Evolutionary conservation across 2,329 filamentous ascomycete species (phyloP).

Genomic region (Colletotrichum acutatum): DNA sequence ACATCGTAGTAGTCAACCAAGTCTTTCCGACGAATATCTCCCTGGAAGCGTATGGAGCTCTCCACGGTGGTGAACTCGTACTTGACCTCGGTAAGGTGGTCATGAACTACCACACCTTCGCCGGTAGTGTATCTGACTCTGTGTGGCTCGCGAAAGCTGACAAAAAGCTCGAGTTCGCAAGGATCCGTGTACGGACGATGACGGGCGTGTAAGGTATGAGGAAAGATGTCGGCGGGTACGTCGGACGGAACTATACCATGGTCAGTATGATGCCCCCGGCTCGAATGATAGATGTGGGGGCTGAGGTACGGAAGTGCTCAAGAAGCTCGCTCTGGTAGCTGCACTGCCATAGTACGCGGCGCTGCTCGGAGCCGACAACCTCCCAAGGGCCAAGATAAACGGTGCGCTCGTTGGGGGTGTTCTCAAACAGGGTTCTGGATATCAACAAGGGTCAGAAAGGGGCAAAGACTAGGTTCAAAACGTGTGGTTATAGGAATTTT

Average conservation of each 20-base stretch:
- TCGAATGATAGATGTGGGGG: not conserved
- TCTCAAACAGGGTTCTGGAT: conserved; percentile 60
- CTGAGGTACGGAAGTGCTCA: conserved; percentile 60
- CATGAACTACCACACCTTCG: conserved; percentile 58
- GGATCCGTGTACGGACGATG: conserved; percentile 63
- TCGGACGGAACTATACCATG: conserved; percentile 55
- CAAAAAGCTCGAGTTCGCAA: conserved; percentile 59
- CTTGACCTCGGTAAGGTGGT: conserved; percentile 58
- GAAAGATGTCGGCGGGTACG: conserved; percentile 55
- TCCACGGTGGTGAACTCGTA: conserved; percentile 64
- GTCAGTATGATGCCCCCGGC: conserved; percentile 4
- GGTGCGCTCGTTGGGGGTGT: conserved; percentile 59
- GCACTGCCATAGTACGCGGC: conserved; percentile 63
- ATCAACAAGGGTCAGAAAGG: conserved; percentile 28
- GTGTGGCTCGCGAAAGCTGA: conserved; percentile 60
- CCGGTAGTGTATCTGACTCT: conserved; percentile 59
- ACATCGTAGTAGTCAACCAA: conserved; percentile 63
- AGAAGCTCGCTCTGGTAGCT: conserved; percentile 63
- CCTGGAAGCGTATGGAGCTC: conserved; percentile 59
- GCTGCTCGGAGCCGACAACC: conserved; percentile 57
- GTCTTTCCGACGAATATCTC: conserved; percentile 59
- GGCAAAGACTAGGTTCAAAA: not conserved
- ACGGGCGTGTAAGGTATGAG: conserved; percentile 61
- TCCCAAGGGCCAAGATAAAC: conserved; percentile 66
- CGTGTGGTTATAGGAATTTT: conserved; percentile 38